Base-by-base conservation (phyloP, 2,329 filamentous ascomycete genomes). In the Fusarium incarnatum region DNA sequence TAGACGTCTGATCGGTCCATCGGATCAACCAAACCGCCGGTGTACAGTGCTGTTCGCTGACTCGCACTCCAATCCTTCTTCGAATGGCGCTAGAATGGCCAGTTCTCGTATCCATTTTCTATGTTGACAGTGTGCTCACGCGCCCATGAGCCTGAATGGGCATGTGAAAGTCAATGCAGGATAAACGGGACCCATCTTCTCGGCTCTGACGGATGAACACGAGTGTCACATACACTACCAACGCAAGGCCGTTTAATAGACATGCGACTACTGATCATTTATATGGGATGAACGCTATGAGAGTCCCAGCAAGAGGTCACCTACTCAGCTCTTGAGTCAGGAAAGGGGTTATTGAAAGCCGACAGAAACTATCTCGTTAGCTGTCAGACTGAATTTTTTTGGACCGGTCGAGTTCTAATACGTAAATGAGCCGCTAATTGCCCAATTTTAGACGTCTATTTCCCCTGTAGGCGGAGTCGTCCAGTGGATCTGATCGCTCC, bases 401-500 rank as follows among this genome's bases (percentile, higher is more conserved):
- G 49, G 49, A 27, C 34, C 25, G 30, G 54, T 46, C 53, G 63
- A 28, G 50, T 56, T 42, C 23, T 34, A 64, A 28, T 53, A 53
- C 49, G 48, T 60, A 64, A 59, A 64, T n/a, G 56, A 61, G 40
- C 65, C 48, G 60, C 67, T 69, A 66, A 69, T 69, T 69, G 42
- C 54, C 54, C 68, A 71, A 65, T 68, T 70, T 70, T 70, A 60
- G 68, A 70, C 46, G 59, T 45, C 25, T 53, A 20, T 27, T 47
- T 54, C 60, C 64, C 68, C 60, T 71, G 68, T 44, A 52, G 62
- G 62, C 67, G 67, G 67, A 67, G 42, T 48, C 67, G 32, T 70
- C 30, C 60, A 59, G 68, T 71, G 68, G 68, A 64, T 60, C 68
- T 46, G 68, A 71, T 71, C 68, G 68, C 59, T 71, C 59, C 45